A percentile compares a stretch with the other conserved stretches of the same genome.
These are phyloP conservation scores for Schizothecium vesticola DNA, from an alignment of 495 filamentous ascomycete genomes.

Conservation along the genomic window DNA sequence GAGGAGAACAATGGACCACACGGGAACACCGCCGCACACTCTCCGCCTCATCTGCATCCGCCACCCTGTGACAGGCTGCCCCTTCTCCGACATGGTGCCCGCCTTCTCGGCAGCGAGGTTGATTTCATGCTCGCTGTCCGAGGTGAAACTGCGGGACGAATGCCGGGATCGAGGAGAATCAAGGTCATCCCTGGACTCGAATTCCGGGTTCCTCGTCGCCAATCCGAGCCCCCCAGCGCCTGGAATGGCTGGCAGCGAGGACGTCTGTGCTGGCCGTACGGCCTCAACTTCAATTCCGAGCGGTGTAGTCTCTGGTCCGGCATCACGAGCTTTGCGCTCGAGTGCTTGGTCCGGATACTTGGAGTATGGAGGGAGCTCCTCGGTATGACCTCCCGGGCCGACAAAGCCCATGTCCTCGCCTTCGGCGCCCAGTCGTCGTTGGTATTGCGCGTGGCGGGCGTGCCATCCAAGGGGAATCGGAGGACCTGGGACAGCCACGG, in stretches of 20 bases:
- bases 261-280: not conserved
- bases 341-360: conserved; percentile 26
- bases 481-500: conserved; percentile 7
- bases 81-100: conserved; percentile 36
- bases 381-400: conserved; percentile 84
- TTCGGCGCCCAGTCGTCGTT: conserved; percentile 66
- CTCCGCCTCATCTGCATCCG: conserved; percentile 51
- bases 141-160: conserved; percentile 45
- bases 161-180: conserved; percentile 49
- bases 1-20: conserved; percentile 61
- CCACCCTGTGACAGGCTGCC: conserved; percentile 45
- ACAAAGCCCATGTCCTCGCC: conserved; percentile 82
- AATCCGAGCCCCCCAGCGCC: conserved; percentile 51
- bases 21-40: conserved; percentile 59
- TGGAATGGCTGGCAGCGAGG: conserved; percentile 22
- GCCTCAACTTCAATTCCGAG: conserved; percentile 5
- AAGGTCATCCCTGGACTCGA: conserved; percentile 48
- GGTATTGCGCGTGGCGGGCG: conserved; percentile 57
- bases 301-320: not conserved
- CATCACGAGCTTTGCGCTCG: conserved; percentile 16
- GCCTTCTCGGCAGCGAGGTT: conserved; percentile 30
- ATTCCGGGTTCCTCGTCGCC: conserved; percentile 51
- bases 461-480: conserved; percentile 71
- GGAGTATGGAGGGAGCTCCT: conserved; percentile 86
- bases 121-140: conserved; percentile 40